phyloP scores from a whole-genome alignment of 2,329 filamentous ascomycete genomes.

The Onygenales sp. region DNA sequence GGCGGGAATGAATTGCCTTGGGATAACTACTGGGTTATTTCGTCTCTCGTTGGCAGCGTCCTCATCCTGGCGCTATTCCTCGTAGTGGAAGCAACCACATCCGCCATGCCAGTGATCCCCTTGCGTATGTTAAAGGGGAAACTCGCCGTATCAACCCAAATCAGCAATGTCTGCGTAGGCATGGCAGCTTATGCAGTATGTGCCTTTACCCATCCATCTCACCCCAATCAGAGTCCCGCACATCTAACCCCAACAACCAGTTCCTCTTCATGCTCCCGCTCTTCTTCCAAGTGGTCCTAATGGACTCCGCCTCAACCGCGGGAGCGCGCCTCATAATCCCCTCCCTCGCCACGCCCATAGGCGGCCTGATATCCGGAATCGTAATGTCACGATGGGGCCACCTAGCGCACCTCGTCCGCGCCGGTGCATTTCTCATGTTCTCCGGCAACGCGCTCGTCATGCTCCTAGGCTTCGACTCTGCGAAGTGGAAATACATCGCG shows the following conservation, averaged over 20 bases:
- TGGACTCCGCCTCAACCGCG: constrained; percentile 36
- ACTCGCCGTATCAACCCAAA: constrained; percentile 46
- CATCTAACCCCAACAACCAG: constrained; percentile 11
- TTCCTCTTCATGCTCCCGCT: constrained; percentile 41
- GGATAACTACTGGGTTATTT: constrained; percentile 32
- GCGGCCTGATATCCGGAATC: constrained; percentile 35
- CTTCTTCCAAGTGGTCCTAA: constrained; percentile 33
- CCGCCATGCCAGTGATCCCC: constrained; percentile 36
- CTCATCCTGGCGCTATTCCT: constrained; percentile 30
- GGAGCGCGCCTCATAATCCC: constrained; percentile 37
- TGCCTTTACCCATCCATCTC: not conserved
- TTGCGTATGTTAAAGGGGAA: constrained; percentile 45
- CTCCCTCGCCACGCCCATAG: constrained; percentile 36
- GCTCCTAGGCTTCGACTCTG: constrained; percentile 32
- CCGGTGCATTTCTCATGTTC: constrained; percentile 34
- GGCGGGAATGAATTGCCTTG: constrained; percentile 39
- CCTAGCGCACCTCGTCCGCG: constrained; percentile 31
- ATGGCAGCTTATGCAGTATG: constrained; percentile 52
- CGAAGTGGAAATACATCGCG: constrained; percentile 36
- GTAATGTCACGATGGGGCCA: constrained; percentile 41
- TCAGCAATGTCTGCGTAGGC: constrained; percentile 52
- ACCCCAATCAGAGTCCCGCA: not conserved
- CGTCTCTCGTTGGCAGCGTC: constrained; percentile 28
- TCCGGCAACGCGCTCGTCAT: constrained; percentile 34
- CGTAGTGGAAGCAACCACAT: constrained; percentile 31